These are phyloP conservation scores for Penicillium verhagenii DNA, from an alignment of 495 filamentous ascomycete species.

Conservation along the genomic window DNA sequence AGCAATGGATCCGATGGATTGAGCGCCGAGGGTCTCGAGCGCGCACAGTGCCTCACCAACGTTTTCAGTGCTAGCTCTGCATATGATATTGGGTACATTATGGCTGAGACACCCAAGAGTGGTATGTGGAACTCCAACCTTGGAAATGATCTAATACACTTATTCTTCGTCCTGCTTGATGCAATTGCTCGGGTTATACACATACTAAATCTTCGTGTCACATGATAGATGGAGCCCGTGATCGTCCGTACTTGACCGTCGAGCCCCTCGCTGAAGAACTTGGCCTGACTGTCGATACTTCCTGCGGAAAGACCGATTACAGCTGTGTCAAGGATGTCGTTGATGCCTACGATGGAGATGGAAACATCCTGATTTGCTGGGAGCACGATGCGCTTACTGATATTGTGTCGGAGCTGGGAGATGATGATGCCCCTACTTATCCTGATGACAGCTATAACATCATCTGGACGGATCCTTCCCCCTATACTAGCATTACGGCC, in stretches of 20 bases:
- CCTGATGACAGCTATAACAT: conserved; percentile 34
- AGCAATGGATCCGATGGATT: conserved; percentile 42
- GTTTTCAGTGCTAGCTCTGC: conserved; percentile 45
- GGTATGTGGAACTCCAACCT: conserved; percentile 31
- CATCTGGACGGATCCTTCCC: conserved; percentile 29
- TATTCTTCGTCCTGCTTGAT: too few relatives aligned
- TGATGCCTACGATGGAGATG: conserved; percentile 40
- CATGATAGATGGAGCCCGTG: conserved; percentile 43
- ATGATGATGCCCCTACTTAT: conserved; percentile 34
- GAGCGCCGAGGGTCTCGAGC: conserved; percentile 42
- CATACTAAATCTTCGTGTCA: not conserved
- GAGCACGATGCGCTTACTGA: conserved; percentile 50
- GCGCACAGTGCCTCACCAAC: conserved; percentile 49
- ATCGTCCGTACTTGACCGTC: conserved; percentile 53
- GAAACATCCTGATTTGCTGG: conserved; percentile 61
- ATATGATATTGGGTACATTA: conserved; percentile 54
- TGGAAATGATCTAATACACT: not conserved
- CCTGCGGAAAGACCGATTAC: conserved; percentile 47
- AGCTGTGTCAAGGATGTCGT: conserved; percentile 48
- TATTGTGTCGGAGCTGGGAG: conserved; percentile 46
- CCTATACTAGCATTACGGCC: conserved; percentile 16
- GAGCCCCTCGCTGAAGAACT: conserved; percentile 49
- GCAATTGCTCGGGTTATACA: not conserved
- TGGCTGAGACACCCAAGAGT: conserved; percentile 49
- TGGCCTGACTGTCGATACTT: conserved; percentile 50